Evolutionary conservation across 2,329 filamentous ascomycete genomes (phyloP).

Genomic region (Neonectria coccinea): DNA sequence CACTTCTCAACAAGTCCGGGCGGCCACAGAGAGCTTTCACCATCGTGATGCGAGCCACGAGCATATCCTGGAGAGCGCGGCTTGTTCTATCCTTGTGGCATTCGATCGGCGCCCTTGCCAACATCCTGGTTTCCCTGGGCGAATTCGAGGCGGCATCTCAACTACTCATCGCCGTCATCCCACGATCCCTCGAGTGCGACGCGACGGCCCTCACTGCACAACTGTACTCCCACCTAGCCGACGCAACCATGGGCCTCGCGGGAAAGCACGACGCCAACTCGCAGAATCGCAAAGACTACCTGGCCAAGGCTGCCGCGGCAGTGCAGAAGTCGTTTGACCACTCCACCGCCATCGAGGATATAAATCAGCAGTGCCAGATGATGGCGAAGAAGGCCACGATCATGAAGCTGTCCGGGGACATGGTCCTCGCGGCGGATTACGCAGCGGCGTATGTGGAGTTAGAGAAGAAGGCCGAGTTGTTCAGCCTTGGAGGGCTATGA

Average conservation of each 20-base stretch:
- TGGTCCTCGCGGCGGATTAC: constrained; percentile 72
- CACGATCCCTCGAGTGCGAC: constrained; percentile 80
- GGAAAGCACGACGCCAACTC: constrained; percentile 61
- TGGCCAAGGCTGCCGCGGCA: constrained; percentile 69
- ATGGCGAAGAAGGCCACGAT: constrained; percentile 85
- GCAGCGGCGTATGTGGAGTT: constrained; percentile 74
- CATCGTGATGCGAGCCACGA: constrained; percentile 79
- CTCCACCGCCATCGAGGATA: constrained; percentile 73
- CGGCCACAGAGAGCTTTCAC: constrained; percentile 82
- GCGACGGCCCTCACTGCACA: constrained; percentile 71
- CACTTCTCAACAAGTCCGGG: constrained; percentile 75
- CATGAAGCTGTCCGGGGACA: constrained; percentile 76
- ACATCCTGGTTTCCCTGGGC: constrained; percentile 74
- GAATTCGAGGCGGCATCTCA: constrained; percentile 77
- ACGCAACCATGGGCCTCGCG: constrained; percentile 83
- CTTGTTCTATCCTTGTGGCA: constrained; percentile 79
- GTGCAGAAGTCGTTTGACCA: constrained; percentile 72
- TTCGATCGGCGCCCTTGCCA: constrained; percentile 73
- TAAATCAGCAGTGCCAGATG: constrained; percentile 79
- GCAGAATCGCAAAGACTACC: constrained; percentile 63
- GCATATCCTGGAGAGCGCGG: constrained; percentile 76
- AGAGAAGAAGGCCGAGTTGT: constrained; percentile 53
- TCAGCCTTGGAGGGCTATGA: constrained; percentile 42
- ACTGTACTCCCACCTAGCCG: constrained; percentile 77
- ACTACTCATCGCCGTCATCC: constrained; percentile 76